These are phyloP conservation scores for Fraxinus floribunda DNA, from an alignment of 305 asterid genomes.

Conservation along the genomic window DNA sequence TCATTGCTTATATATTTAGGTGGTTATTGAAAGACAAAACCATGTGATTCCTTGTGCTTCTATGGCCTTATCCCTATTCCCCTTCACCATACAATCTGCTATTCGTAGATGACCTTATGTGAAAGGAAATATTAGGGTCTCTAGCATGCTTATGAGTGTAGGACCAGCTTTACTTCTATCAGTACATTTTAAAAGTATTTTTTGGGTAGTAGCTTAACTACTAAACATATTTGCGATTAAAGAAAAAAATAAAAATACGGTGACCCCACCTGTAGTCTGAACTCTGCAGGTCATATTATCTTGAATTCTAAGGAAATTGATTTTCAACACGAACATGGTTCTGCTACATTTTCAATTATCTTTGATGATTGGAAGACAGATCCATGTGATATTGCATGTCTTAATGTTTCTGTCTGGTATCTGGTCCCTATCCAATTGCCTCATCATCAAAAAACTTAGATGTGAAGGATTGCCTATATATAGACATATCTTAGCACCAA, in stretches of 20 bases:
- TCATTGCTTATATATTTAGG: not conserved
- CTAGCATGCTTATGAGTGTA: not conserved
- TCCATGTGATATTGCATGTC: constrained; percentile 12
- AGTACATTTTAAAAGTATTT: not conserved
- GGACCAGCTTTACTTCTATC: not conserved
- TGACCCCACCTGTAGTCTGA: not conserved
- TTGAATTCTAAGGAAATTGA: not conserved
- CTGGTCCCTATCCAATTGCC: not conserved
- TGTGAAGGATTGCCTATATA: constrained; percentile 6
- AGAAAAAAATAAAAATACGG: not conserved
- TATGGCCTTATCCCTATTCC: not conserved
- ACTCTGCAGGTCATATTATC: not conserved
- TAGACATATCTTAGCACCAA: not conserved
- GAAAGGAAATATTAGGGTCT: not conserved
- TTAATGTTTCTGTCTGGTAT: constrained; percentile 7
- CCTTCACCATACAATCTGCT: not conserved
- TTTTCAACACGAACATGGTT: not conserved
- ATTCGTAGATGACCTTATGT: not conserved
- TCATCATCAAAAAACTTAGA: not conserved
- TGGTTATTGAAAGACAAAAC: not conserved
- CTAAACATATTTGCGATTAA: not conserved
- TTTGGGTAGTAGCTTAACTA: not conserved
- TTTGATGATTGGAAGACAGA: constrained; percentile 10
- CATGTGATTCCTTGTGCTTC: not conserved
- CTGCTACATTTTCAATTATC: not conserved